Evolutionary conservation across 305 asterid species (phyloP).

Genomic region (Lippia alba): DNA sequence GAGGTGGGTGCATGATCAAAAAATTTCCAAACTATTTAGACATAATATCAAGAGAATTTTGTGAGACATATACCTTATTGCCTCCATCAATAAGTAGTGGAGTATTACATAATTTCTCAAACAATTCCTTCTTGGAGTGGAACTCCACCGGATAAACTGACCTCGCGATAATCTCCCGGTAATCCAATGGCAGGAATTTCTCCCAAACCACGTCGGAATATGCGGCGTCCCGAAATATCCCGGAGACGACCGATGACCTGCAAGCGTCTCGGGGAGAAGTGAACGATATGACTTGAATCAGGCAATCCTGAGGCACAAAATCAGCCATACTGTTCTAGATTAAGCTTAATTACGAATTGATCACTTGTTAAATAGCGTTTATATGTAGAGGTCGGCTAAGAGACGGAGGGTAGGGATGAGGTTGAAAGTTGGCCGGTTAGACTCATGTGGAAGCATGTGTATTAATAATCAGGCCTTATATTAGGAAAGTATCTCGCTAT

Average conservation of each 20-base stretch:
- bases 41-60: too few relatives aligned
- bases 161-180: slow-evolving; percentile 44
- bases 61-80: slow-evolving; percentile 46
- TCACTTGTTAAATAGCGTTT: too few relatives aligned
- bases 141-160: slow-evolving; percentile 45
- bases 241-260: slow-evolving; percentile 41
- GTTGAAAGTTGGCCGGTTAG: too few relatives aligned
- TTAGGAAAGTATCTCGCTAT: too few relatives aligned
- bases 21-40: too few relatives aligned
- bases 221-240: slow-evolving; percentile 44
- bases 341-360: too few relatives aligned
- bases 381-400: too few relatives aligned
- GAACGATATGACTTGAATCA: slow-evolving; percentile 48
- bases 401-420: too few relatives aligned
- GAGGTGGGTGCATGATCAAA: too few relatives aligned
- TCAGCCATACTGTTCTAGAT: too few relatives aligned
- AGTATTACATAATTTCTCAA: slow-evolving; percentile 45
- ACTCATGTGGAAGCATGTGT: too few relatives aligned
- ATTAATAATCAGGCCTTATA: too few relatives aligned
- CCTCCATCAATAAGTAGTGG: slow-evolving; percentile 73
- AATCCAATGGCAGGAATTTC: slow-evolving; percentile 59
- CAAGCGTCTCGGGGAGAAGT: slow-evolving; percentile 63
- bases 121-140: slow-evolving; percentile 65
- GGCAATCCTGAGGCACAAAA: slow-evolving; percentile 62
- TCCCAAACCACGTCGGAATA: slow-evolving; percentile 65